These are phyloP conservation scores for Linum trigynum DNA, from an alignment of 345 rosid species.

Conservation along the genomic window DNA sequence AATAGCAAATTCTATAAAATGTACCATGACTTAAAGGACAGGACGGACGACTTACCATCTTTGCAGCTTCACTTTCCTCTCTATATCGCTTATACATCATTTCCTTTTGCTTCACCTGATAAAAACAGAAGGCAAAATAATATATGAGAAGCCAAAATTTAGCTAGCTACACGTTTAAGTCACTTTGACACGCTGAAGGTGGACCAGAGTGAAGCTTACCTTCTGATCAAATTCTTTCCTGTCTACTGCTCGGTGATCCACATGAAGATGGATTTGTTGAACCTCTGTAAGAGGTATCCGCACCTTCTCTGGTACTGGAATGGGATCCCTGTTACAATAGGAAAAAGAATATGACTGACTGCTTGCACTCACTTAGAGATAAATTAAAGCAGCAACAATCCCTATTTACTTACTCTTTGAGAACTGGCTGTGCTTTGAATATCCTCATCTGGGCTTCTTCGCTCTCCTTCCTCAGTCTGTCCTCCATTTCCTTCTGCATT, in stretches of 20 bases:
- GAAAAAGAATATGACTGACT: not conserved
- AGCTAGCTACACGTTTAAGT: not conserved
- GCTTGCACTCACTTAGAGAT: not conserved
- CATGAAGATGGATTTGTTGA: slow-evolving; percentile 57
- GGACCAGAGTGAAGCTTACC: slow-evolving; percentile 23
- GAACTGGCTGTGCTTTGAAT: slow-evolving; percentile 70
- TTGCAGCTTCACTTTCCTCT: slow-evolving; percentile 83
- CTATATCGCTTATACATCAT: slow-evolving; percentile 73
- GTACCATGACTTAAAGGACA: not conserved
- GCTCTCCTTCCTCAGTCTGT: slow-evolving; percentile 52
- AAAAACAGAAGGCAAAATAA: not conserved
- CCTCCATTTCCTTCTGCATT: slow-evolving; percentile 70
- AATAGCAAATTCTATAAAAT: not conserved
- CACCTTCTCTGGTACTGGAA: slow-evolving; percentile 76
- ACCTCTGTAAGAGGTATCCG: slow-evolving; percentile 83
- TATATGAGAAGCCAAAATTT: not conserved
- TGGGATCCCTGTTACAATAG: slow-evolving; percentile 54
- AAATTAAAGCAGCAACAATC: too few relatives aligned
- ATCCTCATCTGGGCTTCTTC: slow-evolving; percentile 65
- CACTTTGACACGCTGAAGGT: not conserved
- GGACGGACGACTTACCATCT: slow-evolving; percentile 39
- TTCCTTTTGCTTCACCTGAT: slow-evolving; percentile 88
- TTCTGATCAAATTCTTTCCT: slow-evolving; percentile 90
- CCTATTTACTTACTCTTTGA: slow-evolving; percentile 31
- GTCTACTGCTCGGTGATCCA: slow-evolving; percentile 59